Percentiles rank a stretch among this genome's conserved stretches.
These are phyloP conservation scores for Colletotrichum sp. DNA, from an alignment of 2,329 filamentous ascomycete genomes.

Conservation along the genomic window DNA sequence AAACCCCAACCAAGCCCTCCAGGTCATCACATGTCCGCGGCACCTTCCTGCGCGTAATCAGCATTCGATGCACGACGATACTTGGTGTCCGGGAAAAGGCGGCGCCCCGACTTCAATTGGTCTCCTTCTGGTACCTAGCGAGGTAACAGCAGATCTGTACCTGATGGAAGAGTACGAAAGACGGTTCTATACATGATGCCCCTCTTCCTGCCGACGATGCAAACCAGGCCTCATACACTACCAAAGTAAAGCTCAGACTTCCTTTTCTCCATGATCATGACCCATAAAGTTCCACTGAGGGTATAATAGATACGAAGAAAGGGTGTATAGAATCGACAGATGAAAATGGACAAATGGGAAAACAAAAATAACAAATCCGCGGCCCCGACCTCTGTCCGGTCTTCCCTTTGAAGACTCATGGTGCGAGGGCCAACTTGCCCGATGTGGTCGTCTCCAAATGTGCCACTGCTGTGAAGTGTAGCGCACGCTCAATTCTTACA, in stretches of 20 bases:
- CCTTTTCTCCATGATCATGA: slow-evolving; percentile 8
- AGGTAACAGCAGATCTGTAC: slow-evolving; percentile 4
- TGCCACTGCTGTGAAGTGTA: not conserved
- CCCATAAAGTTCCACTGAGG: slow-evolving; percentile 9
- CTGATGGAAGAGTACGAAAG: not conserved
- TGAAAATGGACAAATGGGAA: not conserved
- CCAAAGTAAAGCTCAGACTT: not conserved
- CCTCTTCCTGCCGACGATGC: slow-evolving; percentile 3
- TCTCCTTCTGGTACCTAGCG: not conserved
- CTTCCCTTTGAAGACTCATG: not conserved
- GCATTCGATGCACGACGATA: not conserved
- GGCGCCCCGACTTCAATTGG: not conserved
- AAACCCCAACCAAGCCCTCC: not conserved
- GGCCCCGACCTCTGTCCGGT: not conserved
- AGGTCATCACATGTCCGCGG: not conserved
- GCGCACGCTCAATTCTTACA: not conserved
- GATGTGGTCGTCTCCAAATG: not conserved
- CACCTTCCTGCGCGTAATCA: not conserved
- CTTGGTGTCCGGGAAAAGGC: not conserved
- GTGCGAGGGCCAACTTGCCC: not conserved
- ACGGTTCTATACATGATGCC: not conserved
- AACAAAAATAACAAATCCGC: not conserved
- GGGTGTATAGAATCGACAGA: not conserved
- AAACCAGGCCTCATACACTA: not conserved
- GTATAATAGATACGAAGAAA: slow-evolving; percentile 18